Percentiles rank a stretch among this genome's conserved stretches.
These are phyloP conservation scores for Arabidopsis lyrata DNA, from an alignment of 441 rosid species.

Conservation along the genomic window DNA sequence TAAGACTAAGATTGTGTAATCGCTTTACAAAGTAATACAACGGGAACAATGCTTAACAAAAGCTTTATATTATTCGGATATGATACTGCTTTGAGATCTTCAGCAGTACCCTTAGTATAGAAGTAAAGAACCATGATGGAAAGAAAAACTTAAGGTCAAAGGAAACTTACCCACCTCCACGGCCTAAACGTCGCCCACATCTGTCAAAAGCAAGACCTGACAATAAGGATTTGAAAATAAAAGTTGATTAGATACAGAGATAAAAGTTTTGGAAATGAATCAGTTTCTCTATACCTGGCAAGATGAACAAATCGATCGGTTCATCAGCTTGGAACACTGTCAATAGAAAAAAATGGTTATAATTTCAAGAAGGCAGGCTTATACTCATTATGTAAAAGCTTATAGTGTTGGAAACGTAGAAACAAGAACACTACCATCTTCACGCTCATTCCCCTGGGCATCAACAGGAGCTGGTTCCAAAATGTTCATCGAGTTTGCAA, in stretches of 20 bases:
- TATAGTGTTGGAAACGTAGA: conserved; percentile 8
- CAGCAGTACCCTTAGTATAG: neutral
- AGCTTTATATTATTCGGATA: neutral
- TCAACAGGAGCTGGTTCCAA: conserved; percentile 86
- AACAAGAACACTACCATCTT: conserved; percentile 70
- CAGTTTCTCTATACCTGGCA: conserved; percentile 66
- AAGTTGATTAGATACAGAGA: conserved; percentile 19
- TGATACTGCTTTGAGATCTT: conserved; percentile 1
- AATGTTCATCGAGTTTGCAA: conserved; percentile 91
- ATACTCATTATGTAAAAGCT: conserved; percentile 16
- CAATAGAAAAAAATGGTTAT: neutral
- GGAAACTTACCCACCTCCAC: conserved; percentile 89
- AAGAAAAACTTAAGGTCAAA: conserved; percentile 20
- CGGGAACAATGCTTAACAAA: neutral
- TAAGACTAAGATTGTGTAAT: neutral
- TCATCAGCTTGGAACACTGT: conserved; percentile 84
- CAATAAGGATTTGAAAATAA: neutral
- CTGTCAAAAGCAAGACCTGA: conserved; percentile 96
- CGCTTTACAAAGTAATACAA: neutral
- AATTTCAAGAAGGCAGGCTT: neutral
- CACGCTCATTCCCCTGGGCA: conserved; percentile 70
- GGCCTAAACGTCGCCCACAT: conserved; percentile 90
- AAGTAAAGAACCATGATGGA: neutral
- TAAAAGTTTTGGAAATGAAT: conserved; percentile 6
- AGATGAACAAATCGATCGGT: conserved; percentile 76